Conservation (phyloP, 768 basidiomycete genomes). For the Phylloporus sp. region DNA sequence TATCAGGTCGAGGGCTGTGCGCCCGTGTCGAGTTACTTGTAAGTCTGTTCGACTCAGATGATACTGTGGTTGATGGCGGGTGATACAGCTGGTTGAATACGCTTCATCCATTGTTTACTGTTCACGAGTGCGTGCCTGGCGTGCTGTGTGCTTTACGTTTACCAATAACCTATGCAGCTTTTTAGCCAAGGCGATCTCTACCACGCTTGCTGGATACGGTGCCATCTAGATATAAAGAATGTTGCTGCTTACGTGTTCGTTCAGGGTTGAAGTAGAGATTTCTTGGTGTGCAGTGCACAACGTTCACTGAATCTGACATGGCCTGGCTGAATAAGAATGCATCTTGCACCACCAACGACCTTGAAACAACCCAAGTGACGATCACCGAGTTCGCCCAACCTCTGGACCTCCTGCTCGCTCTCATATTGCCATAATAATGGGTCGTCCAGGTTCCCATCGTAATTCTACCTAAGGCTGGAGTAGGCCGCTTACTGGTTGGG, state of each 20-base stretch:
- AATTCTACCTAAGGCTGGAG: too few relatives aligned
- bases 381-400: too few relatives aligned
- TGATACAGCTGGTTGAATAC: conserved; percentile 53
- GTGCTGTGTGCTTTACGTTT: background rate
- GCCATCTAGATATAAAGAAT: conserved; percentile 6
- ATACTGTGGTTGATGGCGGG: background rate
- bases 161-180: conserved; percentile 30
- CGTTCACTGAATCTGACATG: too few relatives aligned
- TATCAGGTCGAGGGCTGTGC: conserved; percentile 57
- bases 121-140: conserved; percentile 48
- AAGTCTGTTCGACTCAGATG: conserved; percentile 22
- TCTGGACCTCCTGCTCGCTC: too few relatives aligned
- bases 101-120: conserved; percentile 58
- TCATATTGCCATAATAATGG: too few relatives aligned
- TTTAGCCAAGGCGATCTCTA: conserved; percentile 50
- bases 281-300: too few relatives aligned
- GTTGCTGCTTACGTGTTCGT: background rate
- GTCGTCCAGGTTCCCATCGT: too few relatives aligned
- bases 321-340: background rate
- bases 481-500: too few relatives aligned
- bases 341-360: background rate
- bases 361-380: too few relatives aligned
- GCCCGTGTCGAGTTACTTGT: conserved; percentile 66
- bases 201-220: conserved; percentile 36
- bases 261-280: background rate